Base-by-base conservation (phyloP, 176 grass and related monocot species). In the Bromus sterilis region DNA sequence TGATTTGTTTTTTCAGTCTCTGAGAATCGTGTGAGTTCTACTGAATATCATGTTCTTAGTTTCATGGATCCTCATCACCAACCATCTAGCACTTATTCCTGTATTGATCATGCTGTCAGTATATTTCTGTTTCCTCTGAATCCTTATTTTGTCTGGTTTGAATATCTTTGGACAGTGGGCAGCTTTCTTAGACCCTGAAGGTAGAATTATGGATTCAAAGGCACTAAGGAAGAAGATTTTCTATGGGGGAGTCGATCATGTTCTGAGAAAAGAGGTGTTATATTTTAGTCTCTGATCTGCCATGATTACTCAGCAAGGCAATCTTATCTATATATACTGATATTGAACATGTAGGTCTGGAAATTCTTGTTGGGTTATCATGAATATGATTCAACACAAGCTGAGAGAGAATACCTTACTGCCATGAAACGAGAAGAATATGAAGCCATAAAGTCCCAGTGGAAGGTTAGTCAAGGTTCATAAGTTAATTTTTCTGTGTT, bases 321-420 rank as follows among this genome's bases (percentile, higher is more conserved):
- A 86, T 87, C 56, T 39, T 43, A 14, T 59, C 77, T 48, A 70
- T 67, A 66, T 76, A 78, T 85, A 64, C 33, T 83, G 55, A 82
- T 80, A 57, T 78, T 51, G 56, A 69, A 81, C 12, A 61, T 87
- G 76, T 41, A 99, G 96, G 87, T 99, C 56, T 99, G 96, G 96
- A 99, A 99, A 86, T 93, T 95, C 76, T 78, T 99, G 75, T 86
- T 99, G 87, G 91, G 96, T 21, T 99, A 83, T 82, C 71, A 95
- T 88, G 93, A 95, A 88, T 99, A 93, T 80, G 92, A 99, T 91
- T 93, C 93, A 63, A 99, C 96, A 91, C 89, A 90, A 80, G 96
- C 93, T 64, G 96, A 99, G 88, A 93, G 96, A 66, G 89, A 95
- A 35, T 99, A 91, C 71, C 88, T 90, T 85, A 71, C 77, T 83